Evolutionary conservation across 257 asterid species (phyloP), one percentile per base, ranked within the genome.

Genomic region (Solanum medicagineum): DNA sequence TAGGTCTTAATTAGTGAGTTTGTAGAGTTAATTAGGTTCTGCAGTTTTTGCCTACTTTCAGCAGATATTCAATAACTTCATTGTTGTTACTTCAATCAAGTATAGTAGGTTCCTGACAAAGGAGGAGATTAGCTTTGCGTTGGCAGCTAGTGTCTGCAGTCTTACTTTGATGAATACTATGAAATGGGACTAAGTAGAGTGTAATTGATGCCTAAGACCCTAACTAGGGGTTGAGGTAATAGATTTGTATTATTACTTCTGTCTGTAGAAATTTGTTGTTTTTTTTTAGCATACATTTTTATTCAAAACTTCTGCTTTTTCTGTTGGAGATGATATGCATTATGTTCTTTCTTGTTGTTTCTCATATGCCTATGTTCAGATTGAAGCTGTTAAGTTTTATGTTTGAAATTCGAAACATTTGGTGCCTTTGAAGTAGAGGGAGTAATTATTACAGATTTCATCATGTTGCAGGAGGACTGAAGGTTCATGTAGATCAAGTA

Each of bases 381-480:
- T 73, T 73, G 81, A 13, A 73, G 20, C 29, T 45, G 81, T 73
- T 73, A 20, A 45, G 36, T 42, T 73, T 73, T 73, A 20, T 73
- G n/a, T 73, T 73, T 73, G 10, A 73, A 45, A 73, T 73, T 40
- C n/a, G 81, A 45, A 20, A 3, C 20, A 45, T 40, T 73, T 73
- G 57, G 81, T 45, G 36, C 8, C 81, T 45, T 45, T 45, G 13
- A 73, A 20, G 57, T 44, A 44, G 57, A n/a, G 81, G 55, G 81
- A 63, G 83, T 77, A 16, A 19, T 53, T 51, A 70, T 66, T 65
- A 65, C 49, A 44, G n/a, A 45, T 19, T 53, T 49, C 42, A 45
- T 86, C 63, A 47, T 12, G 81, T 85, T 91, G 89, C 90, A 91
- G 95, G 86, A 86, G 86, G 84, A 53, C 85, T 80, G 20, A 88